Base-by-base conservation (phyloP, 1,284 basidiomycete species). In the Flammula alnicola region DNA sequence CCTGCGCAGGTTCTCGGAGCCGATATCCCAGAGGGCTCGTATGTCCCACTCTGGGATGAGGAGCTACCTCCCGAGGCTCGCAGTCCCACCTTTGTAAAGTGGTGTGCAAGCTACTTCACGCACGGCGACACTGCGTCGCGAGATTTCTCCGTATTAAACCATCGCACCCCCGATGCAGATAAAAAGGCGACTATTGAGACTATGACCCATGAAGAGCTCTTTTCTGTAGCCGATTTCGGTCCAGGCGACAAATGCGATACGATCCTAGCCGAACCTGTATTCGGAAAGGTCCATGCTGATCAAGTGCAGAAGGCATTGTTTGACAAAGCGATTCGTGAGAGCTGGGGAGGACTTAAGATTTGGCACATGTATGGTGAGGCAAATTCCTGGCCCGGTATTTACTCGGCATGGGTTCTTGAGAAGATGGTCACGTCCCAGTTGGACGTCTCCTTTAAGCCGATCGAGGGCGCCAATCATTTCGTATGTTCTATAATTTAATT, bases 91-190 rank as follows among this genome's bases (percentile, higher is more conserved):
- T 64, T 65, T 29, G 51, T 44, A n/a, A 58, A 58, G 7, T 72
- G 68, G 68, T 39, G 68, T 14, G 63, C 67, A 1, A 49, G 62
- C 2, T 71, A 72, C 52, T 74, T 69, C 55, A 51, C 65, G 8
- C 72, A 73, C 50, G 62, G 61, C 17, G 67, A 68, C 46, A 48
- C 48, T 22, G 14, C 26, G 16, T 44, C 6, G 31, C 35, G 31
- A 22, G 49, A 51, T 20, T 37, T 38, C 10, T 33, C 17, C n/a
- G 14, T 38, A 14, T 32, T 49, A 10, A 49, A 62, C 41, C 51
- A 52, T 9, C 42, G 41, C 2, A 22, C 45, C 9, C 35, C 31
- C n/a, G 38, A 37, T n/a, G 36, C 45, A 6, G n/a, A 11, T 41
- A 5, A 14, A 37, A 60, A 59, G 46, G 59, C 51, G 61, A 64